These are phyloP conservation scores for Penicillium sp. DNA, from an alignment of 2,329 filamentous ascomycete species.

Conservation along the genomic window DNA sequence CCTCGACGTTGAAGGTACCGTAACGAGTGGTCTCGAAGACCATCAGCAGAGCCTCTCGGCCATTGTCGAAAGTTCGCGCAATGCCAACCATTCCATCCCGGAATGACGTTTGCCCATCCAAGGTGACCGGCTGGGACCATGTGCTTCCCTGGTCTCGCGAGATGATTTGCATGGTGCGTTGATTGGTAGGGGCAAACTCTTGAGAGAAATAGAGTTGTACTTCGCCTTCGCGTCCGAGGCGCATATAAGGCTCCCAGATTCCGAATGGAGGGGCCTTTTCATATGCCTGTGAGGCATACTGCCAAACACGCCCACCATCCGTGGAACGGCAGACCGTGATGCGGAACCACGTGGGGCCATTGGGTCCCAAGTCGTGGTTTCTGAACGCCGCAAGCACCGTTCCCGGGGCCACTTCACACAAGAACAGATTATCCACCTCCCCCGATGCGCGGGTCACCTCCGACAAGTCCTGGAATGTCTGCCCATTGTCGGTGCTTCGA, in stretches of 20 bases:
- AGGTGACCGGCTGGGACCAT: conserved; percentile 47
- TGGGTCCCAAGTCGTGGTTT: conserved; percentile 47
- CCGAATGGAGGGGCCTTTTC: conserved; percentile 44
- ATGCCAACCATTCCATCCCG: conserved; percentile 50
- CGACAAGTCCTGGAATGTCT: conserved; percentile 43
- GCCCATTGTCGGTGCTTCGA: conserved; percentile 48
- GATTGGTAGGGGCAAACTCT: conserved; percentile 50
- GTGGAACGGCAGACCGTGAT: conserved; percentile 53
- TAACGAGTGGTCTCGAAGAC: conserved; percentile 51
- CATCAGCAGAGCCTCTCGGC: conserved; percentile 45
- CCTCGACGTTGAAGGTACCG: conserved; percentile 48
- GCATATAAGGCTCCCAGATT: conserved; percentile 56
- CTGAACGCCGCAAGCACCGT: conserved; percentile 52
- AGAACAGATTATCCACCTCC: conserved; percentile 52
- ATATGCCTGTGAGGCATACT: conserved; percentile 47
- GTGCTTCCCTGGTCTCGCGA: conserved; percentile 47
- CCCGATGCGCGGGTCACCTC: conserved; percentile 48
- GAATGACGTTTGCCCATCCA: conserved; percentile 41
- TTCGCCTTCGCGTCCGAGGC: conserved; percentile 39
- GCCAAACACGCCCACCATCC: conserved; percentile 49
- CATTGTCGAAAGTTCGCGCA: conserved; percentile 35
- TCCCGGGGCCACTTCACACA: conserved; percentile 43
- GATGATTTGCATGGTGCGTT: conserved; percentile 53
- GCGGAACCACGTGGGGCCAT: conserved; percentile 47
- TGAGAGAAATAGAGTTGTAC: conserved; percentile 52